A percentile compares a stretch with the other conserved stretches of the same genome.
Conservation (phyloP, 164 flowering plant species). For the Vitis cinerea region DNA sequence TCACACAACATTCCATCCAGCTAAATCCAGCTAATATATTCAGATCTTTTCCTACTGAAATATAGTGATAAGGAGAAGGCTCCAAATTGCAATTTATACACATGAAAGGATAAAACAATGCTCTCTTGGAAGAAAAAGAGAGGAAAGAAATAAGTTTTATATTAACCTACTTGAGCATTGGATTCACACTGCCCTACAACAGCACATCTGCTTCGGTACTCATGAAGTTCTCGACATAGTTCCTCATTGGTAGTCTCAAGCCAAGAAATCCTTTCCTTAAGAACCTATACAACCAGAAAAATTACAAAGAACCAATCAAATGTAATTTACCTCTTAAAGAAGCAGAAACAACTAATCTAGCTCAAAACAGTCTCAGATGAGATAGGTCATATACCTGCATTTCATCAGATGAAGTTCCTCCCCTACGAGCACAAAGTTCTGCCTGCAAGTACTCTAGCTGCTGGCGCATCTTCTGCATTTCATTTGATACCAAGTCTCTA, state of each 20-base stretch:
- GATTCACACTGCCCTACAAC: slow-evolving; percentile 36
- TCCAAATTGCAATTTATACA: background rate
- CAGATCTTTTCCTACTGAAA: background rate
- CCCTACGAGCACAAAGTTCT: slow-evolving; percentile 87
- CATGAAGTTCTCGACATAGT: slow-evolving; percentile 68
- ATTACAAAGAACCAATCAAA: background rate
- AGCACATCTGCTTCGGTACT: slow-evolving; percentile 47
- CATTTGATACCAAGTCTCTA: slow-evolving; percentile 80
- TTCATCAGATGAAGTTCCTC: slow-evolving; percentile 62
- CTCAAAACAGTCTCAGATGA: background rate
- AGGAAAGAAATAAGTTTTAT: background rate
- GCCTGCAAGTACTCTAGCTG: slow-evolving; percentile 87
- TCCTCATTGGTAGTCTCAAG: slow-evolving; percentile 79
- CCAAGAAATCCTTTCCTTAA: slow-evolving; percentile 75
- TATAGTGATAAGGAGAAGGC: background rate
- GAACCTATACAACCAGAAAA: slow-evolving; percentile 37
- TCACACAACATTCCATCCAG: background rate
- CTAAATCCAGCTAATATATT: background rate
- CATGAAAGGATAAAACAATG: background rate
- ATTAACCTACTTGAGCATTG: slow-evolving; percentile 41
- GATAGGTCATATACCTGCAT: slow-evolving; percentile 46
- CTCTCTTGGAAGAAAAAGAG: background rate
- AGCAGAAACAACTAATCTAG: background rate
- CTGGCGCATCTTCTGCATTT: slow-evolving; percentile 88
- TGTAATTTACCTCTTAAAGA: background rate